A percentile compares a stretch with the other conserved stretches of the same genome.
Conservation (phyloP, 208 protist genomes). For the Entamoeba dispar region DNA sequence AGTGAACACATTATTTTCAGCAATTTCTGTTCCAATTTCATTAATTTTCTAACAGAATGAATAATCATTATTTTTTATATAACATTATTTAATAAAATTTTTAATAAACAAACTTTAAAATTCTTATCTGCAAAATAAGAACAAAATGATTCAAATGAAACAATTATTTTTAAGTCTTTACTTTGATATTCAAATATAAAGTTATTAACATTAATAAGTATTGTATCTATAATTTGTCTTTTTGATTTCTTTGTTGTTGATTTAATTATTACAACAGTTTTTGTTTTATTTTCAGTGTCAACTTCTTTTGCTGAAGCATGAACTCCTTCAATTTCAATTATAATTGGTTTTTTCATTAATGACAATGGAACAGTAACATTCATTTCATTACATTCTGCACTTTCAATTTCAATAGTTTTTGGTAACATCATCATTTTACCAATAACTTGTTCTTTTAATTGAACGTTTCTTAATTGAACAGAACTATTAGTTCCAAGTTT, state of each 20-base stretch:
- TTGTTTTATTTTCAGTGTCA: background rate
- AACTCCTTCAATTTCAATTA: background rate
- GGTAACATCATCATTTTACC: background rate
- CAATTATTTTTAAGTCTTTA: background rate
- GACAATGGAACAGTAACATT: background rate
- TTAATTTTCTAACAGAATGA: background rate
- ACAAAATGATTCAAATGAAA: background rate
- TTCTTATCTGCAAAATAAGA: background rate
- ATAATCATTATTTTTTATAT: background rate
- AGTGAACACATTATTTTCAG: background rate
- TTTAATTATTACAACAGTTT: background rate
- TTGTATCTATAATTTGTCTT: background rate
- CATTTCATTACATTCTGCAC: background rate
- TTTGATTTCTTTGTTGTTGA: background rate
- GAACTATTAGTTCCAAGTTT: background rate
- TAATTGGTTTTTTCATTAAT: background rate
- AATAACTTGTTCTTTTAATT: background rate
- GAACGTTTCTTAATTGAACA: background rate
- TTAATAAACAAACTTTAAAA: background rate
- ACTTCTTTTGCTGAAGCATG: background rate
- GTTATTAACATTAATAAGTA: background rate
- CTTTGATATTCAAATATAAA: background rate
- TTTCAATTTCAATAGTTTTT: background rate
- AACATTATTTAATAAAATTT: background rate
- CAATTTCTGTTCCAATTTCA: background rate